A percentile compares a stretch with the other conserved stretches of the same genome.
These are phyloP conservation scores for Picochlorum sp. DNA, from an alignment of 139 green algal species.

Conservation along the genomic window DNA sequence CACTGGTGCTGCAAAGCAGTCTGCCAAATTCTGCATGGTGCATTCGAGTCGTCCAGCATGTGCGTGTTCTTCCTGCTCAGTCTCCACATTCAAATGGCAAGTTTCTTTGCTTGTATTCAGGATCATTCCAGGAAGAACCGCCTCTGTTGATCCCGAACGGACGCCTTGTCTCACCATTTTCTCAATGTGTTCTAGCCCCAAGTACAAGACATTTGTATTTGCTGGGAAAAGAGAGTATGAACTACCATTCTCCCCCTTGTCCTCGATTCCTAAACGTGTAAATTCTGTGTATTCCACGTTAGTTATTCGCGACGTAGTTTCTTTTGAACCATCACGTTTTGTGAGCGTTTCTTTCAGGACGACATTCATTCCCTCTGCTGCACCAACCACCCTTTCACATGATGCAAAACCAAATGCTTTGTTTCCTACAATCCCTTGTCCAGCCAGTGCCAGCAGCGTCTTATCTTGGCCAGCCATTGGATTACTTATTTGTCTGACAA, in stretches of 20 bases:
- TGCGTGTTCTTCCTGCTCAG: constrained; percentile 27
- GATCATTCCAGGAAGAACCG: constrained; percentile 87
- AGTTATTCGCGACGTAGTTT: constrained; percentile 65
- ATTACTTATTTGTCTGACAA: constrained; percentile 94
- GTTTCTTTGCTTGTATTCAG: constrained; percentile 82
- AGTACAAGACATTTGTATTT: constrained; percentile 98
- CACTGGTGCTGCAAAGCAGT: constrained; percentile 46
- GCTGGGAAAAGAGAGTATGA: constrained; percentile 70
- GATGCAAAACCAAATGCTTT: constrained; percentile 89
- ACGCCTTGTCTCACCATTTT: constrained; percentile 39
- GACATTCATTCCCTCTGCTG: constrained; percentile 95
- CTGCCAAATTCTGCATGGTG: constrained; percentile 95
- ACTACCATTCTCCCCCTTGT: constrained; percentile 44
- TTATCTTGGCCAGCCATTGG: constrained; percentile 89
- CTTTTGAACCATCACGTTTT: not conserved
- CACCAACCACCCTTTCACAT: constrained; percentile 85
- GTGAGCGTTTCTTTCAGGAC: constrained; percentile 45
- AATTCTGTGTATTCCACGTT: constrained; percentile 99
- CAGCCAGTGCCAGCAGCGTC: constrained; percentile 89
- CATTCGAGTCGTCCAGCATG: constrained; percentile 87
- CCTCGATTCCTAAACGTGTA: constrained; percentile 73
- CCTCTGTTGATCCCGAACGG: constrained; percentile 30
- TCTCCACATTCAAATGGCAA: constrained; percentile 3
- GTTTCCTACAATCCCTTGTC: constrained; percentile 44
- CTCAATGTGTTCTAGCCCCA: constrained; percentile 59